phyloP scores from a whole-genome alignment of 1,284 basidiomycete species.

The Melampsora abietis-canadensis region DNA sequence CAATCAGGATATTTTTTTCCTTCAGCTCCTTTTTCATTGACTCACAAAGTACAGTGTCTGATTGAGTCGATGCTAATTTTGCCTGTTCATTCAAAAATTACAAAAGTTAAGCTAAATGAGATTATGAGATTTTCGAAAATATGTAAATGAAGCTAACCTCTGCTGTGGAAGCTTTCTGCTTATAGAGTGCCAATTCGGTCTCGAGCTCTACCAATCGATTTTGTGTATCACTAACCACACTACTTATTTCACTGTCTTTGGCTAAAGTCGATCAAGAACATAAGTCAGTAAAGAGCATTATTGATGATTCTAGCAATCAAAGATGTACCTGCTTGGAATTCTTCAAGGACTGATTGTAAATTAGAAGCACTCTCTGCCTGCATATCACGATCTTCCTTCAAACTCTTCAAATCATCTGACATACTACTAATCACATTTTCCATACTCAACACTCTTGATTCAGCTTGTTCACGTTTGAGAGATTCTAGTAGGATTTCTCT shows the following conservation, averaged over 20 bases:
- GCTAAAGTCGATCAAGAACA: constrained; percentile 49
- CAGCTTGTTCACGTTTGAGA: constrained; percentile 66
- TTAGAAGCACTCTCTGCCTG: constrained; percentile 77
- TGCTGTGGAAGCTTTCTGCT: constrained; percentile 76
- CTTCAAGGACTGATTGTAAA: constrained; percentile 85
- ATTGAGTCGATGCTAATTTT: constrained; percentile 68
- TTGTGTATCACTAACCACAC: constrained; percentile 77
- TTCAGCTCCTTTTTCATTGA: constrained; percentile 83
- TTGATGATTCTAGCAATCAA: not conserved
- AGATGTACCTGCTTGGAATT: constrained; percentile 80
- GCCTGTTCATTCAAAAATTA: constrained; percentile 38
- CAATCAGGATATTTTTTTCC: constrained; percentile 86
- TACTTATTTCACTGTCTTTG: constrained; percentile 61
- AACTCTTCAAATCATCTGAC: constrained; percentile 60
- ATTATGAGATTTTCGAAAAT: not conserved
- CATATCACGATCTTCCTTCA: constrained; percentile 61
- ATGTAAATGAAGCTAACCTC: constrained; percentile 60
- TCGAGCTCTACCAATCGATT: constrained; percentile 68
- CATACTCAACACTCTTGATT: constrained; percentile 61
- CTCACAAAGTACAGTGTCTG: constrained; percentile 64
- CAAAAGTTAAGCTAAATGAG: not conserved
- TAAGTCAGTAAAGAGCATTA: constrained; percentile 21
- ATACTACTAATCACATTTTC: constrained; percentile 68
- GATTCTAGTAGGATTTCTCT: constrained; percentile 70
- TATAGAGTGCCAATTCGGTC: constrained; percentile 74